These are phyloP conservation scores for Metschnikowia kofuensis DNA, from an alignment of 805 yeast species.

Conservation along the genomic window DNA sequence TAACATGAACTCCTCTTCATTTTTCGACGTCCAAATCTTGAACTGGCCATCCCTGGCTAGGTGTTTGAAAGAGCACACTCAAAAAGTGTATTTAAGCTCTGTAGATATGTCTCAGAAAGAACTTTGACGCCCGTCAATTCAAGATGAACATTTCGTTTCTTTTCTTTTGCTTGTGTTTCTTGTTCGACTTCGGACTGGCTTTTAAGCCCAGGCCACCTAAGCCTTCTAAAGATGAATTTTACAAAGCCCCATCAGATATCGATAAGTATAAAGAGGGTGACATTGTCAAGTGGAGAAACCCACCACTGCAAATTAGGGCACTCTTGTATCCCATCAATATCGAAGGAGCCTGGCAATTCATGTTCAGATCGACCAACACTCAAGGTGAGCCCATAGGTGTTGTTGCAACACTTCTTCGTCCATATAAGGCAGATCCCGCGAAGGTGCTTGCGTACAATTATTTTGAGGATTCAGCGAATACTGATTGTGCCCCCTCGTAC, in stretches of 20 bases:
- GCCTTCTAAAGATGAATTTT: conserved; percentile 9
- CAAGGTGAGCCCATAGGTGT: conserved; percentile 20
- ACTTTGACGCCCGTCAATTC: too few relatives aligned
- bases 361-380: conserved; percentile 20
- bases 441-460: conserved; percentile 21
- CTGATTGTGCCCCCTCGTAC: conserved; percentile 22
- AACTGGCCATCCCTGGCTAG: too few relatives aligned
- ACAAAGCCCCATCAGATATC: conserved; percentile 7
- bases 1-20: too few relatives aligned
- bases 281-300: conserved; percentile 4
- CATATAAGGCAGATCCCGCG: conserved; percentile 21
- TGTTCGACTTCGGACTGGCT: neutral
- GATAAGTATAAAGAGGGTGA: conserved; percentile 8
- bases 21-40: too few relatives aligned
- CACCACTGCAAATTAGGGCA: conserved; percentile 8
- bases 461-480: conserved; percentile 20
- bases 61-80: too few relatives aligned
- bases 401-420: conserved; percentile 21
- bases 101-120: too few relatives aligned
- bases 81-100: too few relatives aligned
- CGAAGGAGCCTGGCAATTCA: conserved; percentile 20
- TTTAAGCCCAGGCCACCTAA: neutral
- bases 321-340: conserved; percentile 4
- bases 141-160: neutral
- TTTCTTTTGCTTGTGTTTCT: conserved; percentile 1